Evolutionary conservation across 2,329 filamentous ascomycete species (phyloP).

Genomic region (Pezicula neosporulosa): DNA sequence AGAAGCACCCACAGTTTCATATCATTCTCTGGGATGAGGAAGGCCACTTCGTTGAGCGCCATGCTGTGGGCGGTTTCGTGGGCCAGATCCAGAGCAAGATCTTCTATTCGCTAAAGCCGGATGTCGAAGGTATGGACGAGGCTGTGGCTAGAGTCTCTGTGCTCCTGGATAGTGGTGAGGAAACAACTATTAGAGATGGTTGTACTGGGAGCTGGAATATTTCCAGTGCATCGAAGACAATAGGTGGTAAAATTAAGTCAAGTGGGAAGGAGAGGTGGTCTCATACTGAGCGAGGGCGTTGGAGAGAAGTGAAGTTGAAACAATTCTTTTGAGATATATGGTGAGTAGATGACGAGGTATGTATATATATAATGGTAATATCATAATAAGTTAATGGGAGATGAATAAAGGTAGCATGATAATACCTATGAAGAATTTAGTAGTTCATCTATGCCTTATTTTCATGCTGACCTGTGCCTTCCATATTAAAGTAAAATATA

Average conservation of each 20-base stretch:
- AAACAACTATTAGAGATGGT: slow-evolving; percentile 30
- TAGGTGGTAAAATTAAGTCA: slow-evolving; percentile 6
- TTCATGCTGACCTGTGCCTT: no score
- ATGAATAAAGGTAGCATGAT: no score
- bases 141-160: slow-evolving; percentile 54
- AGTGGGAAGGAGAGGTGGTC: slow-evolving; percentile 25
- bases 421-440: no score
- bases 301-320: slow-evolving; percentile 19
- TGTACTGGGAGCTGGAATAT: slow-evolving; percentile 22
- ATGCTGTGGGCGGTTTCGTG: slow-evolving; percentile 57
- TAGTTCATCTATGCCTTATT: no score
- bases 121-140: slow-evolving; percentile 48
- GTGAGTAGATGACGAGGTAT: not conserved
- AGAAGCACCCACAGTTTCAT: slow-evolving; percentile 49
- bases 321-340: slow-evolving; percentile 18
- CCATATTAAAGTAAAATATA: no score
- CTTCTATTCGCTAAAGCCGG: slow-evolving; percentile 53
- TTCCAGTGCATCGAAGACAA: slow-evolving; percentile 11
- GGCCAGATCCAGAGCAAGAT: slow-evolving; percentile 58
- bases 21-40: slow-evolving; percentile 49
- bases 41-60: slow-evolving; percentile 47
- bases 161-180: slow-evolving; percentile 44
- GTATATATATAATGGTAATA: not conserved
- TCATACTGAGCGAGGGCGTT: slow-evolving; percentile 25
- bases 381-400: no score